Base-by-base conservation (phyloP, 805 yeast genomes). In the Hanseniaspora mollemarum region DNA sequence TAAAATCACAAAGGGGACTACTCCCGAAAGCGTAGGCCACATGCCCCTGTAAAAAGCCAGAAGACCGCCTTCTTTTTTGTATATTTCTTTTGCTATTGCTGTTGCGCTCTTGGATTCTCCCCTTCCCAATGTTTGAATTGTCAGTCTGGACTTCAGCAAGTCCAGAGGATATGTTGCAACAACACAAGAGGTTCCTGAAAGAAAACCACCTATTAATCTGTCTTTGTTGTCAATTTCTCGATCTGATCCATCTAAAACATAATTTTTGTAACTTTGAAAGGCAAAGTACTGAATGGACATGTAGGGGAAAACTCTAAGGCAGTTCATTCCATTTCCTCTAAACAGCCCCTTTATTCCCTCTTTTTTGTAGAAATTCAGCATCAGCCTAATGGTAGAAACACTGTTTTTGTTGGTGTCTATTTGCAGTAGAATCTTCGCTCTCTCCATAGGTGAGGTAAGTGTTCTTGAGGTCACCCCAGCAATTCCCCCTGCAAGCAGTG, bases 1-100 rank as follows among this genome's bases (percentile, higher is more conserved):
- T 48, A 90, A 75, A 3, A 95, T 95, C 29, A 87, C 96, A 61
- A 88, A 92, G 1, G 97, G 96, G 1, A 95, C 96, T 19, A 92
- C 96, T 1, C 97, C 96, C 52, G 85, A 67, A 1, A 88, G 78
- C 0, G 97, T 90, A n/a, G 97, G 95, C 54, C 81, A 70, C 12
- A 88, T 71, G 2, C 98, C 98, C 46, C 88, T 72, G 62, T 85
- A 90, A 15, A 90, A 69, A 0, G 87, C 94, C 1, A 61, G 54
- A 8, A 86, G 22, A 0, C 96, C 95, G 33, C 97, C 97, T 66
- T 90, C 98, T 15, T 72, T 74, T 15, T 58, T 59, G 65, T 83
- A 85, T 19, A 87, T 86, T 16, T 71, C 67, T 5, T 55, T 55
- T 21, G 59, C 49, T 2, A 61, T 59, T 5, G 71, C 65, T 55